A percentile compares a stretch with the other conserved stretches of the same genome.
Evolutionary conservation across 2,329 filamentous ascomycete species (phyloP).

Genomic region (Byssothecium circinans): DNA sequence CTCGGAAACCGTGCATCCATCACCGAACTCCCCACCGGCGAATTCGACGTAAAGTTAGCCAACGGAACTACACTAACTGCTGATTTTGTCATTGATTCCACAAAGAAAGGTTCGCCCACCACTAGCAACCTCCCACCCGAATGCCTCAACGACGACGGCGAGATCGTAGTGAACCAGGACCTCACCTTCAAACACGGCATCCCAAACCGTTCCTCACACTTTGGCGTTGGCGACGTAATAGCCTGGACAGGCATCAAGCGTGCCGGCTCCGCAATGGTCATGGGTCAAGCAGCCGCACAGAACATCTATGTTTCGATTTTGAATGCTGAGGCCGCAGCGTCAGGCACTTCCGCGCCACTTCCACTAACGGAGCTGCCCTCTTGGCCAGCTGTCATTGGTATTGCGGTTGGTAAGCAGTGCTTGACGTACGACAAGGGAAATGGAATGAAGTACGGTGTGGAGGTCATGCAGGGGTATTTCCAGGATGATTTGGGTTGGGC

Average conservation of each 20-base stretch:
- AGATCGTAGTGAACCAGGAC: conserved; percentile 61
- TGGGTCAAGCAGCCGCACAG: conserved; percentile 65
- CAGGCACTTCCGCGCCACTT: neutral
- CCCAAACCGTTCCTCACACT: conserved; percentile 64
- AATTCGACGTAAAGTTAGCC: conserved; percentile 49
- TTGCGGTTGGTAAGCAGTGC: conserved; percentile 71
- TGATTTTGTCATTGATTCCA: conserved; percentile 69
- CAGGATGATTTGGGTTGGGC: conserved; percentile 64
- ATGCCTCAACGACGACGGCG: conserved; percentile 64
- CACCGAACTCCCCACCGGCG: conserved; percentile 27
- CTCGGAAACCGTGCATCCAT: conserved; percentile 61
- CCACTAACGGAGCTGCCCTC: conserved; percentile 27
- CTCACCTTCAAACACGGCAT: conserved; percentile 58
- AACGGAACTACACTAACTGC: conserved; percentile 55
- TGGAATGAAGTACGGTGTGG: conserved; percentile 62
- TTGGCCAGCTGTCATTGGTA: conserved; percentile 61
- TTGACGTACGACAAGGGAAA: conserved; percentile 62
- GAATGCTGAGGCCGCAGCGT: conserved; percentile 24
- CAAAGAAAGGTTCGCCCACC: conserved; percentile 65
- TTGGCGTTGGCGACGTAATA: conserved; percentile 69
- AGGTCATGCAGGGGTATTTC: conserved; percentile 66
- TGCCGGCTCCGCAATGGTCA: conserved; percentile 73
- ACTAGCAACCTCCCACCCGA: conserved; percentile 63
- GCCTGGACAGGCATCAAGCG: conserved; percentile 79
- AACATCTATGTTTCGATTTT: conserved; percentile 54